These are phyloP conservation scores for Funneliformis geosporum DNA, from an alignment of 192 early-diverging fungal genomes.

Conservation along the genomic window DNA sequence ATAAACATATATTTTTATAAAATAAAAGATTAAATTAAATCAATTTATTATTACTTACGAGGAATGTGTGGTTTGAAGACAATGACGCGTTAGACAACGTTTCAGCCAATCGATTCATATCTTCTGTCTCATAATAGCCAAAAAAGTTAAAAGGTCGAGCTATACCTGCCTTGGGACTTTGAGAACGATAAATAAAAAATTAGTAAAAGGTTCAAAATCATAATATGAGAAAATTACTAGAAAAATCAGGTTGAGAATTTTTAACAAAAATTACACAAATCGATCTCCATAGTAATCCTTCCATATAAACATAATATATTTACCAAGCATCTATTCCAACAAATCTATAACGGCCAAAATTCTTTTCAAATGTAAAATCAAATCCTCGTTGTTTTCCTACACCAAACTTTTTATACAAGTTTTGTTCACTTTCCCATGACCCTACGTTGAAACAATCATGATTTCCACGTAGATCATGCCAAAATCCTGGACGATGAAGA, in stretches of 20 bases:
- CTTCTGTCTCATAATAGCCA: constrained; percentile 71
- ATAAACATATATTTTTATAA: constrained; percentile 38
- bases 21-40: background rate
- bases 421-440: constrained; percentile 55
- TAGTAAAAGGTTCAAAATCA: too few species aligned
- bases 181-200: background rate
- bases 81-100: constrained; percentile 45
- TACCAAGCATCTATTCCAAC: constrained; percentile 82
- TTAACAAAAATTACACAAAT: too few species aligned
- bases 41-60: constrained; percentile 45
- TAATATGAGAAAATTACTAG: too few species aligned
- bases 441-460: constrained; percentile 91
- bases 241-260: too few species aligned
- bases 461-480: constrained; percentile 90
- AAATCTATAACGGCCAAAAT: constrained; percentile 81
- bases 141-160: constrained; percentile 89
- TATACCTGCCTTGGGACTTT: constrained; percentile 66
- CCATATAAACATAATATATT: too few species aligned
- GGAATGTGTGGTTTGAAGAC: constrained; percentile 64
- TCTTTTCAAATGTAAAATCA: constrained; percentile 57
- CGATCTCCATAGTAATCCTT: too few species aligned
- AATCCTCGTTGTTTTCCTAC: constrained; percentile 54
- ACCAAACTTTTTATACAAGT: constrained; percentile 64
- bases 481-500: constrained; percentile 51
- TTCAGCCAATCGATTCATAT: constrained; percentile 70